Percentiles rank a stretch among this genome's conserved stretches.
Conservation (phyloP, 169 alveolate genomes). For the Cryptosporidium ryanae region DNA sequence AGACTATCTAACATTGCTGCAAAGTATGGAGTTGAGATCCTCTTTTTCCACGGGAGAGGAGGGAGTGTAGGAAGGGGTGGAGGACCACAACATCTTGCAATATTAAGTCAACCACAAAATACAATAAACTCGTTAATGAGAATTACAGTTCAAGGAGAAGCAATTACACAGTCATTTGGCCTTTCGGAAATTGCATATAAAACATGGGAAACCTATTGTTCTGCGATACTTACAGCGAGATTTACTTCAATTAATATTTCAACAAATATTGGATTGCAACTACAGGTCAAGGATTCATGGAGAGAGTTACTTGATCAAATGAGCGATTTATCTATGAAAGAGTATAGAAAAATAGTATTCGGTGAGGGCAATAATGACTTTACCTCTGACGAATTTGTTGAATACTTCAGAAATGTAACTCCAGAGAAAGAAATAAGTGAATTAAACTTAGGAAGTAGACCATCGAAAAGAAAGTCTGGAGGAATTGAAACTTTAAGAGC, state of each 20-base stretch:
- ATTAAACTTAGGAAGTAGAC: conserved; percentile 86
- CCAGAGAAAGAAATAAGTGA: conserved; percentile 86
- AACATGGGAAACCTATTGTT: conserved; percentile 84
- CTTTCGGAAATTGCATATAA: conserved; percentile 80
- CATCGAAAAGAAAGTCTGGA: conserved; percentile 84
- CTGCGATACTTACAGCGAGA: conserved; percentile 81
- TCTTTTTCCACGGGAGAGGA: conserved; percentile 88
- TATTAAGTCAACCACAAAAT: conserved; percentile 85
- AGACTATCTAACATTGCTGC: conserved; percentile 79
- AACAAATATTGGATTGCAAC: not conserved
- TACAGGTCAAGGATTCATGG: conserved; percentile 78
- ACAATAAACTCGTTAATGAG: conserved; percentile 84
- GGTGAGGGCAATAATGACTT: conserved; percentile 83
- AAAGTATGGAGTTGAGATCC: conserved; percentile 80
- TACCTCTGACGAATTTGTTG: conserved; percentile 80
- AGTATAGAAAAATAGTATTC: conserved; percentile 81
- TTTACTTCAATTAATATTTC: not conserved
- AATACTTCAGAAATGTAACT: conserved; percentile 84
- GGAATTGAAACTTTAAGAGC: conserved; percentile 87
- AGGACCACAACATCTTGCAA: conserved; percentile 87
- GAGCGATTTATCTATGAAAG: conserved; percentile 81
- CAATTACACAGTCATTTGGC: conserved; percentile 81
- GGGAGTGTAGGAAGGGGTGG: conserved; percentile 89
- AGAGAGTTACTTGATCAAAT: conserved; percentile 82
- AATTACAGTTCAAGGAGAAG: conserved; percentile 85